These are phyloP conservation scores for Boletus coffeatus DNA, from an alignment of 1,284 basidiomycete species.

Conservation along the genomic window DNA sequence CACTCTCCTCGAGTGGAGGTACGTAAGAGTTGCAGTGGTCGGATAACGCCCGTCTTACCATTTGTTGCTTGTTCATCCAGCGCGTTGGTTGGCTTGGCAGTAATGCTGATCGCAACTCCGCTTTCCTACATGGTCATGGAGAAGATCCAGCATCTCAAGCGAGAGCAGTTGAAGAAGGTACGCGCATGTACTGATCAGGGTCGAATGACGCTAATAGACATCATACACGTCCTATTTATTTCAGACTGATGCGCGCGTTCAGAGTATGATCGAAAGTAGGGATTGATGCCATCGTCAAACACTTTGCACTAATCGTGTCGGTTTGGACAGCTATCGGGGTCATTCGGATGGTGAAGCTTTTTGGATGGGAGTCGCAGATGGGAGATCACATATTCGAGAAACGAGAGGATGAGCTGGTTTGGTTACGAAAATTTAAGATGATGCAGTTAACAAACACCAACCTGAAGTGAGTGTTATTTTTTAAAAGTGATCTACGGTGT, in stretches of 20 bases:
- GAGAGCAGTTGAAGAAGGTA: not conserved
- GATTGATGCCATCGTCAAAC: not conserved
- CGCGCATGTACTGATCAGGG: not conserved
- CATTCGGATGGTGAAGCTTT: conserved; percentile 1
- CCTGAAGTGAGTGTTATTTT: not conserved
- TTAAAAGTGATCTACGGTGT: too few species aligned
- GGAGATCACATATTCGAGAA: not conserved
- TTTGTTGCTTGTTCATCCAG: not conserved
- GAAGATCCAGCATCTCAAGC: not conserved
- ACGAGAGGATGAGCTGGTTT: not conserved
- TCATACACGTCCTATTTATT: not conserved
- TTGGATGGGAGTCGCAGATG: not conserved
- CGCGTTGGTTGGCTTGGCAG: not conserved
- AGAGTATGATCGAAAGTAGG: not conserved
- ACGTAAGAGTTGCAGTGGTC: not conserved
- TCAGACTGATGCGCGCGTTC: not conserved
- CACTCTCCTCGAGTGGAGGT: not conserved
- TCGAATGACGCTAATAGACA: not conserved
- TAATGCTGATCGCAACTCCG: not conserved
- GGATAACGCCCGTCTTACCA: not conserved
- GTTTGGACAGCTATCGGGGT: not conserved
- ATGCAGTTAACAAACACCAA: not conserved
- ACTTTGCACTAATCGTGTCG: not conserved
- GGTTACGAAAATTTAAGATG: not conserved
- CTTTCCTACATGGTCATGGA: not conserved